Evolutionary conservation across 2,329 filamentous ascomycete genomes (phyloP).

Genomic region (Colletotrichum caudatum): DNA sequence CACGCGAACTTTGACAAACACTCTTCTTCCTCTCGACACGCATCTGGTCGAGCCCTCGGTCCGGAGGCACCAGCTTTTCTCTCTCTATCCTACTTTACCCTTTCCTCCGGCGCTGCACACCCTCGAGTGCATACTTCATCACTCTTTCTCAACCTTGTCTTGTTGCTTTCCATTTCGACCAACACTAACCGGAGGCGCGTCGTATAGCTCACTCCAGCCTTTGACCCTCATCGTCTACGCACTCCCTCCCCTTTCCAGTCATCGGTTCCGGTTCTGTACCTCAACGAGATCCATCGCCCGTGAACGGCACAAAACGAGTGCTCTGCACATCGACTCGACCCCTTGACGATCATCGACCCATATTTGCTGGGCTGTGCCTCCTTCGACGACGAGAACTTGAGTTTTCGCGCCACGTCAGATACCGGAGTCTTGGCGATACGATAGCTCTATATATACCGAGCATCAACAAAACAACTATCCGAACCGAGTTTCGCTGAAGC

Average conservation of each 20-base stretch:
- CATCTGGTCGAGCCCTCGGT: conserved; percentile 29
- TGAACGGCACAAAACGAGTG: conserved; percentile 12
- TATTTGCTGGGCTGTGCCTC: conserved; percentile 31
- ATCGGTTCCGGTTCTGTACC: conserved; percentile 16
- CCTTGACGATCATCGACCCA: background rate
- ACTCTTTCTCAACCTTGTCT: background rate
- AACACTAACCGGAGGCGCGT: conserved; percentile 36
- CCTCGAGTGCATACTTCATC: conserved; percentile 15
- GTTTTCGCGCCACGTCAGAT: conserved; percentile 17
- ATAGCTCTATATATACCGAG: conserved; percentile 21
- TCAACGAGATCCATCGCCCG: background rate
- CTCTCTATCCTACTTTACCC: conserved; percentile 1
- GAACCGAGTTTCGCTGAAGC: background rate
- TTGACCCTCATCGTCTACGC: background rate
- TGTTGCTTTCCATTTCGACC: conserved; percentile 17
- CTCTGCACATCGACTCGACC: conserved; percentile 5
- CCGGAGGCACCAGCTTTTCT: conserved; percentile 35
- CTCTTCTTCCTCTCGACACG: conserved; percentile 24
- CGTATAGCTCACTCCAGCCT: conserved; percentile 21
- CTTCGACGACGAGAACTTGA: conserved; percentile 1
- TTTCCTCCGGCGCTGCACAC: conserved; percentile 14
- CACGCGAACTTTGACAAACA: conserved; percentile 41
- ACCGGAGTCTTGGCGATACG: conserved; percentile 14
- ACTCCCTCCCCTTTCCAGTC: conserved; percentile 27
- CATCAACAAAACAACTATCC: background rate